These are phyloP conservation scores for Diutina pseudorugosa DNA, from an alignment of 1,139 yeast genomes.

Conservation along the genomic window DNA sequence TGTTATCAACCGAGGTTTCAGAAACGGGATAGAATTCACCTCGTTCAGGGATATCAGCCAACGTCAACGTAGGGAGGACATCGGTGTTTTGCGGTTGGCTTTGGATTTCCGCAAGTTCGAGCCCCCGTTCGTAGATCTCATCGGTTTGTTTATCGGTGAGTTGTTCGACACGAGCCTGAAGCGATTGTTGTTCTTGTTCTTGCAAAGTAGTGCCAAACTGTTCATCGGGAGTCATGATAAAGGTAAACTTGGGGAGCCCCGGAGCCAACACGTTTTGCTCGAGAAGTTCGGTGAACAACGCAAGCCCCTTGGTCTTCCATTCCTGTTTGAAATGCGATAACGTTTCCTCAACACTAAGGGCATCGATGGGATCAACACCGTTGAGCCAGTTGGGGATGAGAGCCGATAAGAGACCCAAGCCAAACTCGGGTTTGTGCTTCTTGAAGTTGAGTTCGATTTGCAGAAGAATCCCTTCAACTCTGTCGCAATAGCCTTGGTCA, in stretches of 20 bases:
- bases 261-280: conserved; percentile 35
- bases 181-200: conserved; percentile 43
- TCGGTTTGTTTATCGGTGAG: conserved; percentile 47
- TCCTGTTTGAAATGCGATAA: conserved; percentile 51
- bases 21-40: conserved; percentile 30
- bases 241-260: conserved; percentile 45
- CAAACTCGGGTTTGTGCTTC: conserved; percentile 85
- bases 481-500: conserved; percentile 27
- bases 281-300: conserved; percentile 47
- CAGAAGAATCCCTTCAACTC: conserved; percentile 76
- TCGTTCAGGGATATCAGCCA: conserved; percentile 56
- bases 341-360: conserved; percentile 53
- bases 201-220: conserved; percentile 35
- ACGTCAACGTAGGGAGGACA: conserved; percentile 64
- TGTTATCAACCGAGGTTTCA: conserved; percentile 17
- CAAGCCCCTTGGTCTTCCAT: conserved; percentile 39
- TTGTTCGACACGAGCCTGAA: conserved; percentile 28
- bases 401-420: conserved; percentile 64
- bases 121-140: conserved; percentile 48
- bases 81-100: conserved; percentile 49
- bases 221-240: conserved; percentile 63
- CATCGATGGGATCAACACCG: conserved; percentile 55
- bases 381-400: conserved; percentile 80
- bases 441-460: conserved; percentile 78
- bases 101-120: conserved; percentile 49